A percentile compares a stretch with the other conserved stretches of the same genome.
phyloP scores from a whole-genome alignment of 1,139 yeast species.

The Lizanozyma gosingica region DNA sequence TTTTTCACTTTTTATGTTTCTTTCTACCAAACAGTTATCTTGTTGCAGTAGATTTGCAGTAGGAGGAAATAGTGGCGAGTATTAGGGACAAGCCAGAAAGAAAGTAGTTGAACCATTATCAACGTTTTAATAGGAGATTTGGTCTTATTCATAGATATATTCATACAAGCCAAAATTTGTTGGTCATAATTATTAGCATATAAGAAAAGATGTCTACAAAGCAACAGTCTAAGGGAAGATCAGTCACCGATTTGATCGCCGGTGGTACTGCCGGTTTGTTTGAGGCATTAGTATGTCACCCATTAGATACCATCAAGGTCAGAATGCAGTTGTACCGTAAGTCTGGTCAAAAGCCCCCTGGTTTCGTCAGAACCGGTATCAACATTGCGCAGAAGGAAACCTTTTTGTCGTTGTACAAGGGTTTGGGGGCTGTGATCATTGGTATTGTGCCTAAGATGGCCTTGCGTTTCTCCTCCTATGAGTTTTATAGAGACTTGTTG shows the following conservation, averaged over 20 bases:
- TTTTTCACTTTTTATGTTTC: no score
- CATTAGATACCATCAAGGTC: conserved; percentile 90
- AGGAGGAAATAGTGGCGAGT: no score
- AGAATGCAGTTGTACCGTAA: conserved; percentile 85
- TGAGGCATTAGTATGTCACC: conserved; percentile 95
- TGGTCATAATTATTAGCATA: no score
- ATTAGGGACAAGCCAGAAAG: no score
- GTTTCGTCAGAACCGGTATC: conserved; percentile 75
- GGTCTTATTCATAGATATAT: no score
- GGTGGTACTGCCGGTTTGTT: conserved; percentile 97
- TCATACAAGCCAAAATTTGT: no score
- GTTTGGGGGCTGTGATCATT: conserved; percentile 92
- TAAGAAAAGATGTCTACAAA: conserved; percentile 2
- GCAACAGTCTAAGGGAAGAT: conserved; percentile 23
- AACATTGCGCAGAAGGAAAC: conserved; percentile 76
- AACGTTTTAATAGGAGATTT: no score
- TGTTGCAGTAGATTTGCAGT: no score
- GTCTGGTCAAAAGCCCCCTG: conserved; percentile 64
- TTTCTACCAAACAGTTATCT: no score
- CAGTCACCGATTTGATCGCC: conserved; percentile 73
- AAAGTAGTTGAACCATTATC: no score
- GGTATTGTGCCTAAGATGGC: conserved; percentile 99
- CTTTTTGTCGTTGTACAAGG: conserved; percentile 82
- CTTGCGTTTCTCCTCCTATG: conserved; percentile 89
- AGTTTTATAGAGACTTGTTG: conserved; percentile 68